phyloP scores from a whole-genome alignment of 2,329 filamentous ascomycete genomes.

The Aspergillus unguis region DNA sequence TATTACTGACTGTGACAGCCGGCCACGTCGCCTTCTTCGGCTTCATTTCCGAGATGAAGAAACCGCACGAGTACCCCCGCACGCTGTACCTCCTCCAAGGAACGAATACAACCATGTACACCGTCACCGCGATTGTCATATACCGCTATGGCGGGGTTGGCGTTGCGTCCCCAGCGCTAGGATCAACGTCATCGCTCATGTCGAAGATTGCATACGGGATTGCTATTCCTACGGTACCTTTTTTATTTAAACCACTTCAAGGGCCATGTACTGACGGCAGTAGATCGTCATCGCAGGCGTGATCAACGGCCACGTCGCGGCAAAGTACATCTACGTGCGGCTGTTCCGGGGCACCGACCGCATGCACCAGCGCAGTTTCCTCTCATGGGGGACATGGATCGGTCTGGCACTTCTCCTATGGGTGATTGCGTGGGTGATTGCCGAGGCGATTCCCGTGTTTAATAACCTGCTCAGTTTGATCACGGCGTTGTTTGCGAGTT shows the following conservation, averaged over 20 bases:
- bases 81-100: constrained; percentile 58
- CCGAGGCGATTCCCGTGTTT: constrained; percentile 66
- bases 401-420: constrained; percentile 53
- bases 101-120: constrained; percentile 57
- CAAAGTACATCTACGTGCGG: constrained; percentile 63
- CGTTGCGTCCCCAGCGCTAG: constrained; percentile 62
- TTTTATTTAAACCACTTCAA: not conserved
- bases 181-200: constrained; percentile 53
- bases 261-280: not conserved
- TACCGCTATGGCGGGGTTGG: constrained; percentile 60
- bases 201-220: constrained; percentile 64
- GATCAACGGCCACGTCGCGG: constrained; percentile 63
- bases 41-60: constrained; percentile 60
- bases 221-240: constrained; percentile 50
- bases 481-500: not conserved
- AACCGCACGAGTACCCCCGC: constrained; percentile 57
- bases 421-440: constrained; percentile 61
- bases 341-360: constrained; percentile 57
- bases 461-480: constrained; percentile 58
- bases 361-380: constrained; percentile 44
- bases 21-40: constrained; percentile 43
- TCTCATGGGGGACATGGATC: constrained; percentile 55
- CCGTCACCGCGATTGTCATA: constrained; percentile 62
- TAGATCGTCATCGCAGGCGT: constrained; percentile 64
- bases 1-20: no score